These are phyloP conservation scores for Obba rivulosa DNA, from an alignment of 768 basidiomycete genomes.

Conservation along the genomic window DNA sequence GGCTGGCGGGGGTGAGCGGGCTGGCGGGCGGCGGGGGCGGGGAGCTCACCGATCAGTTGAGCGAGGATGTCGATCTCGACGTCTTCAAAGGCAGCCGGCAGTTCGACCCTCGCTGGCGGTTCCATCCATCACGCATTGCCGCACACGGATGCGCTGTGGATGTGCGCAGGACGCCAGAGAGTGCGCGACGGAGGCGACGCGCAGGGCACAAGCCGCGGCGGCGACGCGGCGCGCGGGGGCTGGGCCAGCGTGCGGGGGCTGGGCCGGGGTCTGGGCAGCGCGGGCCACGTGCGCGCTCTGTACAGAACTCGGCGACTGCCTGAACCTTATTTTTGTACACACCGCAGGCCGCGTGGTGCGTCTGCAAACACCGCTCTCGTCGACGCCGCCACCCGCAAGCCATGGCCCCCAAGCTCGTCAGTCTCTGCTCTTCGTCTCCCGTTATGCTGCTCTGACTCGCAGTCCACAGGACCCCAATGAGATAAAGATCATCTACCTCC, in stretches of 20 bases:
- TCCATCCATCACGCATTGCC: slow-evolving; percentile 91
- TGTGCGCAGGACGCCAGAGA: slow-evolving; percentile 4
- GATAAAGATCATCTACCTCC: slow-evolving; percentile 98
- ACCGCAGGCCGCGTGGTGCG: slow-evolving; percentile 13
- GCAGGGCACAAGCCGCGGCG: no score
- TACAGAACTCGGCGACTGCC: slow-evolving; percentile 51
- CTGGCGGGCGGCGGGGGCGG: slow-evolving; percentile 10
- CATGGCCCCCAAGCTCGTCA: slow-evolving; percentile 81
- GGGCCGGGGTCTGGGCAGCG: slow-evolving; percentile 4
- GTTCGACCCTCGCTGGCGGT: slow-evolving; percentile 67
- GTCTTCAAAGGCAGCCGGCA: slow-evolving; percentile 83
- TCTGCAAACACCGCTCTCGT: slow-evolving; percentile 4
- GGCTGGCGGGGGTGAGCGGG: slow-evolving; percentile 42
- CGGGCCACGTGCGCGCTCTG: slow-evolving; percentile 30
- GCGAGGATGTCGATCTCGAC: slow-evolving; percentile 79
- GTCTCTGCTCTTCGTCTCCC: slow-evolving; percentile 12
- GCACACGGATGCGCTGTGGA: slow-evolving; percentile 18
- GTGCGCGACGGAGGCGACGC: no score
- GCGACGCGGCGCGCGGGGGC: no score
- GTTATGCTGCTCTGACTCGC: neutral
- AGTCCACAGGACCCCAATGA: slow-evolving; percentile 83
- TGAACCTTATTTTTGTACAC: slow-evolving; percentile 45
- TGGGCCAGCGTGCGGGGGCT: neutral
- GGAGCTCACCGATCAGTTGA: slow-evolving; percentile 72
- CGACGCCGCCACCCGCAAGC: slow-evolving; percentile 28